Conservation (phyloP, 306 rosid genomes). For the Urtica urens region DNA sequence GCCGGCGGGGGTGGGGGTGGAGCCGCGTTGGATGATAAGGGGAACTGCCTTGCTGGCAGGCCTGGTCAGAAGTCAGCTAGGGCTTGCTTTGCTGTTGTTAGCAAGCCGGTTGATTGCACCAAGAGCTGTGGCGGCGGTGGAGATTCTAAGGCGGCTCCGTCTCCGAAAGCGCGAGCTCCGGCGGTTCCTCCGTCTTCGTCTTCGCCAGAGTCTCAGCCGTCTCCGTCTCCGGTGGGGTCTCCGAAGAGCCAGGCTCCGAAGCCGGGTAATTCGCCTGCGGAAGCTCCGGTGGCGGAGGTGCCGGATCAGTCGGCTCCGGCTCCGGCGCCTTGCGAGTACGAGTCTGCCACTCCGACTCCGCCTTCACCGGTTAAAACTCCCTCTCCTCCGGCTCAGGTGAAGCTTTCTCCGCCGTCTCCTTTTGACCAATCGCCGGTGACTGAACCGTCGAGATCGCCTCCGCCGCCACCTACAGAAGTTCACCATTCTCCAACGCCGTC, state of each 20-base stretch:
- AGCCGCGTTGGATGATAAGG: slow-evolving; percentile 19
- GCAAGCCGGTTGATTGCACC: slow-evolving; percentile 44
- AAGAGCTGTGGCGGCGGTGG: slow-evolving; percentile 29
- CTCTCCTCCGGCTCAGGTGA: not conserved
- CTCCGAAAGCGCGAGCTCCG: not conserved
- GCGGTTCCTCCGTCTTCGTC: not conserved
- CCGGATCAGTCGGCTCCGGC: not conserved
- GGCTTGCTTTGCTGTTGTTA: slow-evolving; percentile 27
- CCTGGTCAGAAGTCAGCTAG: slow-evolving; percentile 35
- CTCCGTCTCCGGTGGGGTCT: not conserved
- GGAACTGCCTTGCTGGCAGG: slow-evolving; percentile 40
- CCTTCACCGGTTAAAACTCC: not conserved
- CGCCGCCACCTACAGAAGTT: not conserved
- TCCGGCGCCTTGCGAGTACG: no score
- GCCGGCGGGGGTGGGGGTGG: not conserved
- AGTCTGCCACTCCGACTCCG: no score
- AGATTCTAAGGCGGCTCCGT: not conserved
- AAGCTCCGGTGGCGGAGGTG: not conserved
- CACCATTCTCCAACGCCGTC: not conserved
- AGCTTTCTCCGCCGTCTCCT: not conserved
- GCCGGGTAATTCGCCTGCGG: not conserved
- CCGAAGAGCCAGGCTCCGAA: not conserved
- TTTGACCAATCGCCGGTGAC: not conserved
- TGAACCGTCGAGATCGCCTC: not conserved
- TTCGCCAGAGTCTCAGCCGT: not conserved